Evolutionary conservation across 495 filamentous ascomycete genomes (phyloP), one percentile per base, ranked within the genome.

Genomic region (Neurospora africana): DNA sequence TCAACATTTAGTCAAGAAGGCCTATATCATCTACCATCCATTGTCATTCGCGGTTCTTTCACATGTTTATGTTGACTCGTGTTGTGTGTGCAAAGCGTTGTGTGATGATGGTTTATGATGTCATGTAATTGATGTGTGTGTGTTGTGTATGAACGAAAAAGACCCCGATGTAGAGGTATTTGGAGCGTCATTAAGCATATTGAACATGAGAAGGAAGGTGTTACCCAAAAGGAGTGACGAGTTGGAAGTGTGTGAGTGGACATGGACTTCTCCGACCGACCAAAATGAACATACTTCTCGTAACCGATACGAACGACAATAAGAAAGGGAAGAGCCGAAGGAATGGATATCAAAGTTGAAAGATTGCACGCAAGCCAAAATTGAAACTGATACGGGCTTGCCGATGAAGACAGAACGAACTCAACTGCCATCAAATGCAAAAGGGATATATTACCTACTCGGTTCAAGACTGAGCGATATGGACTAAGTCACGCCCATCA

Each of bases 11-110:
- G 21, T 58, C 47, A 15, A 7, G 1, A 15, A 58, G 73, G 74
- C 73, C 76, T 77, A 72, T 76, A 74, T 75, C 69, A 70, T 38
- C 30, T 38, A 30, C 44, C 27, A 15, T 13, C 10, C 44, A 47
- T 58, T 27, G 15, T 30, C 23, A 15, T 27, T 58, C 10, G 47
- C 33, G 9, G 13, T 41, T 21, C 23, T 69, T 72, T 72, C 8
- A 36, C 70, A 68, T 65, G 33, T 35, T 17, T 27, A 11, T 71
- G 27, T 35, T 15, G 33, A 23, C 40, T 69, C 17, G 33, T 40
- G 21, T 53, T 13, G 23, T 27, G 47, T 11, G 47, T 58, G 21
- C 47, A 58, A 58, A 58, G 23, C 47, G 23, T 58, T 15, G 47
- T 58, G 47, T 58, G 47, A 30, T 11, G 43, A 21, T 58, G 21